A percentile compares a stretch with the other conserved stretches of the same genome.
Conservation (phyloP, 192 early-diverging fungal genomes). For the Backusella sp. region DNA sequence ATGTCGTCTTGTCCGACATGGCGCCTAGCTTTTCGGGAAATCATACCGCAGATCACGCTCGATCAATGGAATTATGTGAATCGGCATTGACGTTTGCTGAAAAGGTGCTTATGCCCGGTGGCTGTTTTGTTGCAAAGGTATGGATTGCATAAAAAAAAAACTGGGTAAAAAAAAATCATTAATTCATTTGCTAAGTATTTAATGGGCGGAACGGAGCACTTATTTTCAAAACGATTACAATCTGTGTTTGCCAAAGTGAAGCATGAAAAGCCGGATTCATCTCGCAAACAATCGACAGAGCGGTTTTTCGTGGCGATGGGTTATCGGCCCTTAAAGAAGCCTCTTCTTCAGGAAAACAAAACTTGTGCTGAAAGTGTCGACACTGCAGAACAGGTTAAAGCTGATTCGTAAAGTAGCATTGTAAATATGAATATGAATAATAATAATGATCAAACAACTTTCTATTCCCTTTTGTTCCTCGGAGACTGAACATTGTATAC, state of each 20-base stretch:
- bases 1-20: conserved; percentile 71
- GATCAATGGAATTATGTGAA: conserved; percentile 70
- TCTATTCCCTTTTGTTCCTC: not conserved
- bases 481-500: not conserved
- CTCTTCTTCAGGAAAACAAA: not conserved
- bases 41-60: conserved; percentile 63
- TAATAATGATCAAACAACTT: no score
- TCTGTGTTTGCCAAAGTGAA: conserved; percentile 52
- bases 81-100: conserved; percentile 64
- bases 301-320: conserved; percentile 66
- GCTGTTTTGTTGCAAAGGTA: conserved; percentile 70
- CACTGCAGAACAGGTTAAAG: no score
- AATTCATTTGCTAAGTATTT: conserved; percentile 43
- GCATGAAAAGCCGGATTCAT: conserved; percentile 71
- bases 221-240: conserved; percentile 45
- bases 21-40: conserved; percentile 77
- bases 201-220: conserved; percentile 58
- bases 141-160: not conserved
- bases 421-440: no score
- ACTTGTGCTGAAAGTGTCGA: not conserved
- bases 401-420: no score
- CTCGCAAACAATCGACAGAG: conserved; percentile 67
- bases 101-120: conserved; percentile 49
- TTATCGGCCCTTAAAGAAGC: conserved; percentile 23
- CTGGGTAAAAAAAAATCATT: not conserved